Conservation (phyloP, 208 protist species). For the Leishmania mexicana region DNA sequence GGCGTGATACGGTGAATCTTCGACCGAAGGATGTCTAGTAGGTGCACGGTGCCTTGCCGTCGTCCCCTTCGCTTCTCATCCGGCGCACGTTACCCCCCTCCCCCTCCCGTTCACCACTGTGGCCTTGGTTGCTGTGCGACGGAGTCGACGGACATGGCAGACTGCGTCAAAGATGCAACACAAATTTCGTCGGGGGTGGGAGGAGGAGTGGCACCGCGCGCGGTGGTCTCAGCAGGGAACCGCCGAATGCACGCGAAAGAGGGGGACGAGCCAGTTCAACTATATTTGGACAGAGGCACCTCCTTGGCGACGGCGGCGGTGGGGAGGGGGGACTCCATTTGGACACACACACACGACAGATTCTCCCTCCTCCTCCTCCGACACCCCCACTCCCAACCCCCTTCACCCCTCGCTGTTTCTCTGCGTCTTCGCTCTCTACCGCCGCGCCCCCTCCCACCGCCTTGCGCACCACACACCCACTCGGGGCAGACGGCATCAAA, state of each 20-base stretch:
- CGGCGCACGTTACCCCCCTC: neutral
- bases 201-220: neutral
- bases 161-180: neutral
- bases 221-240: neutral
- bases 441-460: neutral
- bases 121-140: neutral
- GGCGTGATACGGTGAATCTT: conserved; percentile 63
- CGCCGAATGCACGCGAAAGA: neutral
- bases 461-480: neutral
- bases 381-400: too few relatives aligned
- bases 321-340: neutral
- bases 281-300: neutral
- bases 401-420: neutral
- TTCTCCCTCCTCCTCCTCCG: neutral
- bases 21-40: conserved; percentile 71
- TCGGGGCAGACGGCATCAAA: neutral
- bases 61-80: neutral
- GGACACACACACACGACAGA: neutral
- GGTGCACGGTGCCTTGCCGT: conserved; percentile 15
- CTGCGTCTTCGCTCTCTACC: neutral
- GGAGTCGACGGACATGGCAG: neutral
- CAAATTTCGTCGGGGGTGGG: neutral
- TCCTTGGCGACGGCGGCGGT: neutral
- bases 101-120: too few relatives aligned
- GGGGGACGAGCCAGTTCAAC: neutral